phyloP scores from a whole-genome alignment of 352 stramenopile genomes.

The Thalassiosira hispida region DNA sequence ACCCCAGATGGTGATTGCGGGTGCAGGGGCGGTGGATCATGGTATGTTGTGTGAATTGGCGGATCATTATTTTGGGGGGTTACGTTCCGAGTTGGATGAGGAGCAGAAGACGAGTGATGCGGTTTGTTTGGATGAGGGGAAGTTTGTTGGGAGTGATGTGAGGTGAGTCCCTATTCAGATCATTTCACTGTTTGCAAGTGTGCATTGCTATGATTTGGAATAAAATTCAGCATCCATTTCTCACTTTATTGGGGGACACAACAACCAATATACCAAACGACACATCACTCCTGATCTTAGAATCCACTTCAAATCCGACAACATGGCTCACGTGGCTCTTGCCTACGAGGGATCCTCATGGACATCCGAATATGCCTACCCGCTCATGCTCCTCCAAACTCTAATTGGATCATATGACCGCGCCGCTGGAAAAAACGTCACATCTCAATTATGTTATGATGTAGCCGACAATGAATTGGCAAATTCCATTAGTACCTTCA shows the following conservation, averaged over 20 bases:
- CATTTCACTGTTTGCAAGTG: too few relatives aligned
- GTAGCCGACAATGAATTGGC: constrained; percentile 95
- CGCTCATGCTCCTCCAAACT: constrained; percentile 97
- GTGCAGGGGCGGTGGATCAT: constrained; percentile 97
- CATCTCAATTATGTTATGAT: constrained; percentile 95
- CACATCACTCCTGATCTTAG: constrained; percentile 19
- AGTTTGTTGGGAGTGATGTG: constrained; percentile 87
- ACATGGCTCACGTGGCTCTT: constrained; percentile 93
- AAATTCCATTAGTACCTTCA: constrained; percentile 99
- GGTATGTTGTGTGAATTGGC: constrained; percentile 95
- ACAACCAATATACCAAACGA: too few relatives aligned
- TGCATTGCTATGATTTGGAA: too few relatives aligned
- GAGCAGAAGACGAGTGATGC: constrained; percentile 47
- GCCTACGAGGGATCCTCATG: constrained; percentile 98
- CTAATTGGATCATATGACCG: constrained; percentile 87
- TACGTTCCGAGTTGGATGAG: constrained; percentile 86
- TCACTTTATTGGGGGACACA: too few relatives aligned
- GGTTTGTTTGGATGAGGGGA: constrained; percentile 83
- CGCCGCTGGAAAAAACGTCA: constrained; percentile 92
- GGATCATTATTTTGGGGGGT: constrained; percentile 94
- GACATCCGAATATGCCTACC: constrained; percentile 97
- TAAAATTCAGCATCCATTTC: too few relatives aligned
- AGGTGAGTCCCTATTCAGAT: constrained; percentile 42
- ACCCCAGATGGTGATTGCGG: constrained; percentile 98
- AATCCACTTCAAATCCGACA: constrained; percentile 80